These are phyloP conservation scores for Colletotrichum abscissum DNA, from an alignment of 2,329 filamentous ascomycete species.

Conservation along the genomic window DNA sequence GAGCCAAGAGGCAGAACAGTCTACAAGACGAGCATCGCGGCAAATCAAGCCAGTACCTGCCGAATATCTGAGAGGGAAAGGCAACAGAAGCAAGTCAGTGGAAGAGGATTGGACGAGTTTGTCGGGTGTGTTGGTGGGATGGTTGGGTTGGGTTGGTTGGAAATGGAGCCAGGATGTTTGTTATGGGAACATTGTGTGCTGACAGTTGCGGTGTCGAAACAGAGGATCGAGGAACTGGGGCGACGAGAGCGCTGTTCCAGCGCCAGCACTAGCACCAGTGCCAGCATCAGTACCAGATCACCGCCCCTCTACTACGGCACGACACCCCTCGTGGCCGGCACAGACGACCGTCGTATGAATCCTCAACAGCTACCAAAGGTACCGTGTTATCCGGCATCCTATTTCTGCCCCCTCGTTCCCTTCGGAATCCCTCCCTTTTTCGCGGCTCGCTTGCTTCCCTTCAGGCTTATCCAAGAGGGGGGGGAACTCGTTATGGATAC, in stretches of 20 bases:
- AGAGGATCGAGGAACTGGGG: conserved; percentile 35
- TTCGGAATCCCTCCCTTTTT: background rate
- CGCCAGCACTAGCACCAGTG: conserved; percentile 33
- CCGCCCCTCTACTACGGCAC: conserved; percentile 42
- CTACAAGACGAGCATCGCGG: background rate
- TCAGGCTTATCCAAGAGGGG: background rate
- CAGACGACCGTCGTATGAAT: conserved; percentile 57
- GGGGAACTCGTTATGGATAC: too few relatives aligned
- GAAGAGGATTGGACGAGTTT: background rate
- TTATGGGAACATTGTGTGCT: conserved; percentile 13
- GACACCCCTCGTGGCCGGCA: conserved; percentile 49
- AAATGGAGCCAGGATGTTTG: conserved; percentile 3
- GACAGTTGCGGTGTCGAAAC: conserved; percentile 19
- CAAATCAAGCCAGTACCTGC: background rate
- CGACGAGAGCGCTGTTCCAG: conserved; percentile 32
- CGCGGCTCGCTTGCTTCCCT: background rate
- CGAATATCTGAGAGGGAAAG: background rate
- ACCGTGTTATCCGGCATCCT: conserved; percentile 36
- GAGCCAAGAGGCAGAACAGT: background rate
- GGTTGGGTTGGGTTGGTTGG: background rate
- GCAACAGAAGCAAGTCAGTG: background rate
- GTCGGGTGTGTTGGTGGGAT: background rate
- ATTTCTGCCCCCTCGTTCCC: background rate
- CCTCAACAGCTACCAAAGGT: conserved; percentile 56
- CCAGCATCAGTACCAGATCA: conserved; percentile 43